Percentiles rank a stretch among this genome's conserved stretches.
Evolutionary conservation across 208 protist species (phyloP).

Genomic region (Tritrichomonas foetus): DNA sequence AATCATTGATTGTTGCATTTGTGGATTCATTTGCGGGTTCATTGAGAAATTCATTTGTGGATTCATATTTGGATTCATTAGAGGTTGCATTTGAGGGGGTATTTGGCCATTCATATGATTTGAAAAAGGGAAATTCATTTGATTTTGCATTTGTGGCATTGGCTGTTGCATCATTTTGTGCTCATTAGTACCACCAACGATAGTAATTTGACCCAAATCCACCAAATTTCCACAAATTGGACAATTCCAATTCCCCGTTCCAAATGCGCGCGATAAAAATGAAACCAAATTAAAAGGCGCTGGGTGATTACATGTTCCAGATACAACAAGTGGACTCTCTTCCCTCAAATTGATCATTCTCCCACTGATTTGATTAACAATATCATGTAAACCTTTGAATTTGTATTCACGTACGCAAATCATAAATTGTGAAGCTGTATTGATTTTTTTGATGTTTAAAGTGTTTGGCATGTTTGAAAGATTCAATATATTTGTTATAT

Average conservation of each 20-base stretch:
- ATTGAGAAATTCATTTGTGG: too few species aligned
- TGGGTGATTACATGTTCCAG: not conserved
- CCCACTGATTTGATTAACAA: not conserved
- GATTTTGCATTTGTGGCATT: too few species aligned
- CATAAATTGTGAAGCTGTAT: not conserved
- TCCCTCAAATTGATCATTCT: not conserved
- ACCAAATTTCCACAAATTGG: constrained; percentile 13
- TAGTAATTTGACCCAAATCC: too few species aligned
- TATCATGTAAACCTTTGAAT: not conserved
- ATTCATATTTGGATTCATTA: too few species aligned
- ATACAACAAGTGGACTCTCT: not conserved
- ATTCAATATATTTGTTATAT: not conserved
- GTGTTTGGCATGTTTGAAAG: not conserved
- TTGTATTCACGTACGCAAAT: not conserved
- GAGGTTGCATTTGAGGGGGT: too few species aligned
- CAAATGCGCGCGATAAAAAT: not conserved
- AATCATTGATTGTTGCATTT: too few species aligned
- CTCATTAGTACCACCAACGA: too few species aligned
- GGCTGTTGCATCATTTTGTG: too few species aligned
- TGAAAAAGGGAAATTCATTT: too few species aligned
- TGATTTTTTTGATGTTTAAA: not conserved
- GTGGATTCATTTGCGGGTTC: too few species aligned
- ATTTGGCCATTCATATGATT: too few species aligned
- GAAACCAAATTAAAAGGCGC: not conserved
- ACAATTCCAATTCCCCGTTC: not conserved